phyloP scores from a whole-genome alignment of 305 asterid genomes.

The Plantago rigida region DNA sequence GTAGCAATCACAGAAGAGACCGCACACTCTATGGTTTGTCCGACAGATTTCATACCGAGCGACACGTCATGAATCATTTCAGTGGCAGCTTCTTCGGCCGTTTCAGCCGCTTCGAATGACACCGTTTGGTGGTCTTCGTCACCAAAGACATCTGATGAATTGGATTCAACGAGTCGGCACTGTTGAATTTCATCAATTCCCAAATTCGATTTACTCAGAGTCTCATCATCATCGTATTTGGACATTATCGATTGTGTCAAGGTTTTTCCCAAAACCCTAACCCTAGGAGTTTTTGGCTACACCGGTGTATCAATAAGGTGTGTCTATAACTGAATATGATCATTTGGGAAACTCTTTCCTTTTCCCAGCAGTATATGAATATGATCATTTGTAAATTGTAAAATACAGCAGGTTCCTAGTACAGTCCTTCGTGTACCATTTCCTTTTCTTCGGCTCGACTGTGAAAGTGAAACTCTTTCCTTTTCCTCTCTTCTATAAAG shows the following conservation, averaged over 20 bases:
- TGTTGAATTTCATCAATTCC: background rate
- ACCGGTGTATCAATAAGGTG: background rate
- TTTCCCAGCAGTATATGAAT: no score
- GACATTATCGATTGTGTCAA: conserved; percentile 11
- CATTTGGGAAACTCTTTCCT: no score
- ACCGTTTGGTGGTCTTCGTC: conserved; percentile 26
- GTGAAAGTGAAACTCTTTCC: no score
- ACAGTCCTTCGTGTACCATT: no score
- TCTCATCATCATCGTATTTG: conserved; percentile 42
- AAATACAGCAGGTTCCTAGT: no score
- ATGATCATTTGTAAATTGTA: no score
- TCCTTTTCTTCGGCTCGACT: no score
- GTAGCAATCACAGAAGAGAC: background rate
- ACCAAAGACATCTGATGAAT: conserved; percentile 1
- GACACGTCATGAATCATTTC: conserved; percentile 23
- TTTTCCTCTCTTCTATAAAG: no score
- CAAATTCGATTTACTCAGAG: conserved; percentile 27
- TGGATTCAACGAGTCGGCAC: no score
- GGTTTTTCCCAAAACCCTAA: conserved; percentile 43
- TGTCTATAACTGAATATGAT: no score
- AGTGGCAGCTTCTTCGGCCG: conserved; percentile 6
- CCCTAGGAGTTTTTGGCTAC: conserved; percentile 34
- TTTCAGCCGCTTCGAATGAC: background rate
- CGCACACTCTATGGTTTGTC: conserved; percentile 23
- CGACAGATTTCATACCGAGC: conserved; percentile 3